Evolutionary conservation across 179 eudicot species (phyloP), one percentile per base, ranked within the genome.

Genomic region (Beta lomatogona): DNA sequence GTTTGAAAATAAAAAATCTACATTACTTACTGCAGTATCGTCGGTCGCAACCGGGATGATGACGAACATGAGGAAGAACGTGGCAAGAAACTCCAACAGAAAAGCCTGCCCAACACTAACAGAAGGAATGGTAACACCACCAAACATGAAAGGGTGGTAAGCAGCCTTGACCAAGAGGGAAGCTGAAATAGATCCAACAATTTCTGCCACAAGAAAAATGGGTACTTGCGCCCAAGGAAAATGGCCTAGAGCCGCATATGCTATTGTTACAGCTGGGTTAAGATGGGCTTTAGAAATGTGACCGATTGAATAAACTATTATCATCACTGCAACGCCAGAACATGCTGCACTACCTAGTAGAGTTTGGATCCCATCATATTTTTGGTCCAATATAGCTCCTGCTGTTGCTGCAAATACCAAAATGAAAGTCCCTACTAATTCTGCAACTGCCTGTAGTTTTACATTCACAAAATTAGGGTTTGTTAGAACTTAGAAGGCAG

Each of bases 1-100:
- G 41, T 36, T 1, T 36, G 41, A 36, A 36, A 36, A 36, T 36
- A 36, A 36, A 36, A 1, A 0, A 36, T 36, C 41, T 3, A 36
- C 41, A 70, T 6, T 9, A 75, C 84, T 81, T 80, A 87, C 88
- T 13, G 89, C 89, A 15, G 81, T 75, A 4, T 77, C 8, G 54
- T 87, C 89, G 1, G 89, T 87, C 8, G 89, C 89, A 3, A 87
- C 88, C 5, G 88, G 88, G 5, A 84, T 78, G 63, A 87, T 87
- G 74, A 87, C 89, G 60, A 87, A 87, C 89, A 87, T 87, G 86
- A 87, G 89, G 28, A 87, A 48, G 77, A 87, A 85, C 71, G 87
- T 85, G 9, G 88, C 88, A 28, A 87, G 70, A 72, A 83, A 85
- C 85, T 87, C 89, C 19, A 85, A 77, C 12, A 83, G 25, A 66